phyloP scores from a whole-genome alignment of 2,329 filamentous ascomycete genomes.

The Parastagonospora nodorum region DNA sequence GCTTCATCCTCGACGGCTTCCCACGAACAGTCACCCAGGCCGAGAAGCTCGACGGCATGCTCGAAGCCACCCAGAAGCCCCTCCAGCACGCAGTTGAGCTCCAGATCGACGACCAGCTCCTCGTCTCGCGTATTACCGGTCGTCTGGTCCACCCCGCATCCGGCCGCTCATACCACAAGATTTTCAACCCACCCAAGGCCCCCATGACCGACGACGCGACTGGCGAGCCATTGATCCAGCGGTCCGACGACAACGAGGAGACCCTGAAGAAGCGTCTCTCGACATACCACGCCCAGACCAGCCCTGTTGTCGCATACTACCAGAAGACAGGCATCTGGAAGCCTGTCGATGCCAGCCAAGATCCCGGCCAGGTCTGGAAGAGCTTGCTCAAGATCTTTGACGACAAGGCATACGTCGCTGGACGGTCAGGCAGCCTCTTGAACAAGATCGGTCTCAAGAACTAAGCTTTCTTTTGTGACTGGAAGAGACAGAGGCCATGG shows the following conservation, averaged over 20 bases:
- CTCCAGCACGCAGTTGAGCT: conserved; percentile 96
- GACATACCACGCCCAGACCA: conserved; percentile 93
- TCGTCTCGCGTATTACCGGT: conserved; percentile 95
- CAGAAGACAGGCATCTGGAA: conserved; percentile 97
- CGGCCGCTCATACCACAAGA: conserved; percentile 95
- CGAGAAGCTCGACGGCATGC: conserved; percentile 92
- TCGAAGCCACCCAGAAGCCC: conserved; percentile 74
- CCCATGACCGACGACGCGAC: conserved; percentile 96
- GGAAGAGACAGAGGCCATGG: not conserved
- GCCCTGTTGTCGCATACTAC: conserved; percentile 94
- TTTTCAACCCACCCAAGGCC: conserved; percentile 97
- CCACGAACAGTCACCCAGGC: conserved; percentile 95
- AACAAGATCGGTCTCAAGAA: conserved; percentile 61
- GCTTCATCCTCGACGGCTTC: conserved; percentile 99
- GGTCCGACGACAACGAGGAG: conserved; percentile 95
- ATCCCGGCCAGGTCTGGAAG: conserved; percentile 95
- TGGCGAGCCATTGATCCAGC: conserved; percentile 93
- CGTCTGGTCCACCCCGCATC: conserved; percentile 95
- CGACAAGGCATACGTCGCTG: conserved; percentile 52
- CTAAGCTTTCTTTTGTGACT: conserved; percentile 32
- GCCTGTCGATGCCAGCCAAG: conserved; percentile 92
- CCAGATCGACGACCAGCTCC: conserved; percentile 91
- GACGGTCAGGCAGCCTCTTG: conserved; percentile 52
- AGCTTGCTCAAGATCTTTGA: conserved; percentile 85
- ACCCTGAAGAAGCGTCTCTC: conserved; percentile 91